A percentile compares a stretch with the other conserved stretches of the same genome.
These are phyloP conservation scores for Termitomyces sp. DNA, from an alignment of 768 basidiomycete species.

Conservation along the genomic window DNA sequence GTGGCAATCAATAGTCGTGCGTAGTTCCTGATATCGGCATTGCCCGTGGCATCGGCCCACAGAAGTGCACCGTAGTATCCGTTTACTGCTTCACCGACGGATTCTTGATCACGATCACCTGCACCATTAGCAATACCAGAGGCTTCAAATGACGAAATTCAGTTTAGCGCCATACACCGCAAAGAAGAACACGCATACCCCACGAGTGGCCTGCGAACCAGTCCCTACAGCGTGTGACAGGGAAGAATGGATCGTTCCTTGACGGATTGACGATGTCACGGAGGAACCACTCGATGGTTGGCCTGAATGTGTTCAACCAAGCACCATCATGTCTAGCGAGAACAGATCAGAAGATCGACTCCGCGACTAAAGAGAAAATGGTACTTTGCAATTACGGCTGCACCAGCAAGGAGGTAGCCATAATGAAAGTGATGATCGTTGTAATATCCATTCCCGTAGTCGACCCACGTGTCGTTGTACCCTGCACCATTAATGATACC, in stretches of 20 bases:
- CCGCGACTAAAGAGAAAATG: neutral
- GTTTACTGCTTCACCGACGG: constrained; percentile 30
- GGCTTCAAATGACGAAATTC: constrained; percentile 15
- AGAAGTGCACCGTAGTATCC: constrained; percentile 32
- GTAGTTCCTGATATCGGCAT: constrained; percentile 27
- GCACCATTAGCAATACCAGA: constrained; percentile 32
- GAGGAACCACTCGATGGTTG: constrained; percentile 24
- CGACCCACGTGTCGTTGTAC: constrained; percentile 23
- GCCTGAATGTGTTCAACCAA: constrained; percentile 24
- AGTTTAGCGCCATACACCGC: neutral
- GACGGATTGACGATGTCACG: constrained; percentile 33
- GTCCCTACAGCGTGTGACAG: constrained; percentile 27
- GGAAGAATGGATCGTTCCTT: constrained; percentile 26
- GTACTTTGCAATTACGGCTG: constrained; percentile 29
- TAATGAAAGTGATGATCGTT: constrained; percentile 36
- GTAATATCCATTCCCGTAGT: constrained; percentile 33
- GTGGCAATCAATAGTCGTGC: constrained; percentile 29
- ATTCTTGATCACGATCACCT: constrained; percentile 31
- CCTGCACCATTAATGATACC: constrained; percentile 30
- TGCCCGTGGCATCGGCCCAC: constrained; percentile 27
- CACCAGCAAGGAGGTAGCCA: constrained; percentile 28
- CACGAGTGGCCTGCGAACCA: constrained; percentile 37
- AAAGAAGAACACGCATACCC: constrained; percentile 17
- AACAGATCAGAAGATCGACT: neutral
- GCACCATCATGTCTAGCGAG: constrained; percentile 17